Base-by-base conservation (phyloP, 306 rosid species). In the Cicer judaicum region DNA sequence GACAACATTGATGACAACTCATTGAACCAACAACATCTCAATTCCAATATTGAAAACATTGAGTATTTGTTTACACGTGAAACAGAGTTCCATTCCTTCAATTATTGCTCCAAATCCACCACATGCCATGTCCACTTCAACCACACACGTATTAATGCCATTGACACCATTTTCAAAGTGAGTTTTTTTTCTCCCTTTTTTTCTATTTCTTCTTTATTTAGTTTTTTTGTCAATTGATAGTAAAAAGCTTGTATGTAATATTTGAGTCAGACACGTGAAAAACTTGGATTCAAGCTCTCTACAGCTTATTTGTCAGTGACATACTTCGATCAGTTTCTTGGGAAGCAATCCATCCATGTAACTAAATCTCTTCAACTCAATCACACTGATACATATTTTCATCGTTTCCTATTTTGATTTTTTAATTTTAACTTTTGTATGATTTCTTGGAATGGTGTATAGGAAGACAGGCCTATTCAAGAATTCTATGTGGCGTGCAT, bases 261-360 rank as follows among this genome's bases (percentile, higher is more conserved):
- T n/a, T 49, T n/a, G 16, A 1, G 14, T 49, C 18, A 49, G 55
- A 49, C 8, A n/a, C 3, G 16, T 7, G 55, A n/a, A 49, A 49
- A 49, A 49, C 8, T 49, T 49, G 55, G 55, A 49, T 49, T 49
- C 55, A 49, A 49, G 19, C 9, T 49, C 1, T 49, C 1, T 6
- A 49, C 55, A 49, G 55, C 55, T 49, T 49, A 49, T 49, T n/a
- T 49, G 4, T 49, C 55, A 49, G 19, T 49, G 55, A 49, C 55
- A 49, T 49, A 49, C 55, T n/a, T 49, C 5, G 55, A 49, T 49
- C 55, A 49, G 55, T 49, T 49, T 49, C 55, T 49, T 49, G n/a
- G n/a, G 55, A 49, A 49, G 55, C 19, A 49, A 49, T 3, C n/a
- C 2, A 49, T 49, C 19, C 9, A 49, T n/a, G 55, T 49, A 49